Evolutionary conservation across 2,329 filamentous ascomycete genomes (phyloP), one percentile per base, ranked within the genome.

Genomic region (Ophiostoma montium): DNA sequence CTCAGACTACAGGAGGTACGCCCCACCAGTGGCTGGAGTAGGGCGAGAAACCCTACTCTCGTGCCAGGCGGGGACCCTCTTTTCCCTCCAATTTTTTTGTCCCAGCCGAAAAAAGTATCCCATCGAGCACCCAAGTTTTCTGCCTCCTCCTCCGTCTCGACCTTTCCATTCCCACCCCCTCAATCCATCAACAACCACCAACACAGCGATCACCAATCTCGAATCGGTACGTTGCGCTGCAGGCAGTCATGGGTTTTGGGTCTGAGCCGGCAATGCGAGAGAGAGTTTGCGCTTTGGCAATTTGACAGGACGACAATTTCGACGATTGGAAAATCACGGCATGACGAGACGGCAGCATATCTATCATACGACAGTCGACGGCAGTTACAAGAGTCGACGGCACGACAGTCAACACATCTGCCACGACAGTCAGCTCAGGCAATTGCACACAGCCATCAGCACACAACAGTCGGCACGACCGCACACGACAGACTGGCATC

Each of bases 171-270:
- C 35, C 48, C 41, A 52, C 52, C 48, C 51, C 52, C 44, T 39
- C 42, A 19, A 48, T 50, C 50, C 27, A 48, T 43, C 52, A 49
- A 46, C 46, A 46, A 52, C 43, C 63, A 60, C 62, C 65, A 60
- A 62, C 62, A 62, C 63, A 62, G 65, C 64, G 65, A 68, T 68
- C 23, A 54, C 51, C 53, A 60, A 58, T 63, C 58, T 68, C 65
- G 68, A 70, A 70, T 71, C 70, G 70, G 71, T 74, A 70, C 59
- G 70, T 70, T 56, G 53, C 53, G 52, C 38, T 52, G 16, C n/a
- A 32, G 27, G 15, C 27, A 30, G 39, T 41, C 21, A n/a, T 10
- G 27, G 13, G 21, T 15, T 41, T 18, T 19, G 21, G 5, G 19
- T 15, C 15, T 21, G 30, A n/a, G n/a, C n/a, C n/a, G 39, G 13